These are phyloP conservation scores for Fraxinus pennsylvanica DNA, from an alignment of 257 asterid species.

Conservation along the genomic window DNA sequence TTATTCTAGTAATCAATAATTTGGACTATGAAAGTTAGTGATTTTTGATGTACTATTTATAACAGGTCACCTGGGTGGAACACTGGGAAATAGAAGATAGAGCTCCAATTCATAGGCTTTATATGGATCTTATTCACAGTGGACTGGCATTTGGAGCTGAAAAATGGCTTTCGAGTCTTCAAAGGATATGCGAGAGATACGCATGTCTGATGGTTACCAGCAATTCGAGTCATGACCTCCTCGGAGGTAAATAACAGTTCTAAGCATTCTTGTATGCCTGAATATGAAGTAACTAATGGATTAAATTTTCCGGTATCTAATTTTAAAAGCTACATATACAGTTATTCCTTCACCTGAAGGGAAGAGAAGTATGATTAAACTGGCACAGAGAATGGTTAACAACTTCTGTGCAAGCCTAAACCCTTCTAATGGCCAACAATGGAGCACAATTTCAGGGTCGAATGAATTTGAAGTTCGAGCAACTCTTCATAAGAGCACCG, in stretches of 20 bases:
- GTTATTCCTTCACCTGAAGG: constrained; percentile 83
- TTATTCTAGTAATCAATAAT: not conserved
- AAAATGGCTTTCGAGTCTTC: constrained; percentile 79
- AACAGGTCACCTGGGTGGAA: constrained; percentile 89
- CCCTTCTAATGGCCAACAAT: constrained; percentile 70
- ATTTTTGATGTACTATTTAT: not conserved
- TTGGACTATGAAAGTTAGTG: not conserved
- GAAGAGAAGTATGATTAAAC: constrained; percentile 87
- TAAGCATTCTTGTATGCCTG: not conserved
- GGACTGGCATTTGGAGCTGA: constrained; percentile 94
- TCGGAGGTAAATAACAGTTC: constrained; percentile 55
- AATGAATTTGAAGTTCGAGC: constrained; percentile 80
- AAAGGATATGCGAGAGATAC: constrained; percentile 76
- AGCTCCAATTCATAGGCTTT: constrained; percentile 56
- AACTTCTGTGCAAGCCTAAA: constrained; percentile 79
- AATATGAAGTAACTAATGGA: not conserved
- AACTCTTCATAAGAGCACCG: constrained; percentile 64
- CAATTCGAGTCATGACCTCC: constrained; percentile 65
- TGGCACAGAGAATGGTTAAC: constrained; percentile 86
- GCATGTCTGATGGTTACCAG: constrained; percentile 75
- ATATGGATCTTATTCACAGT: constrained; percentile 66
- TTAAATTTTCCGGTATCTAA: not conserved
- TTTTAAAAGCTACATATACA: constrained; percentile 7
- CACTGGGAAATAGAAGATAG: constrained; percentile 90
- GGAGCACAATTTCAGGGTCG: constrained; percentile 68